These are phyloP conservation scores for Fusarium sp. DNA, from an alignment of 2,329 filamentous ascomycete genomes.

Conservation along the genomic window DNA sequence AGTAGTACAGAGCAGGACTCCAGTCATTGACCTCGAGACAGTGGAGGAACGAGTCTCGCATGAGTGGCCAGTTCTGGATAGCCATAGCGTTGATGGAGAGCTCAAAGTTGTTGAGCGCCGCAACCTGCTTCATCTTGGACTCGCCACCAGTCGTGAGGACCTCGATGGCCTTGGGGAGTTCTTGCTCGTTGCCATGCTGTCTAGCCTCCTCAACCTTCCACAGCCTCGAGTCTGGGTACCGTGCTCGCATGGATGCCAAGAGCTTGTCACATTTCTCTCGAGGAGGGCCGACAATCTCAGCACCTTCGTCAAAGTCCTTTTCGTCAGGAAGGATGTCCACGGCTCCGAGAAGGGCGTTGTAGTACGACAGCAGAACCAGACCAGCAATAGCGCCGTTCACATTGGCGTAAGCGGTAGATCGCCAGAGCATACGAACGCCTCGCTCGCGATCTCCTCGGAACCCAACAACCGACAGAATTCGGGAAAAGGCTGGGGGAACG, in stretches of 20 bases:
- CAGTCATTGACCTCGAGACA: conserved; percentile 88
- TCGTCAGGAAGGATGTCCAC: conserved; percentile 84
- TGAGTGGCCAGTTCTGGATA: conserved; percentile 79
- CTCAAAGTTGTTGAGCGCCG: conserved; percentile 88
- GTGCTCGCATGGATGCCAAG: conserved; percentile 77
- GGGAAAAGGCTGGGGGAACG: conserved; percentile 90
- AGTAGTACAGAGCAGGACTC: conserved; percentile 91
- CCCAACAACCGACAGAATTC: conserved; percentile 86
- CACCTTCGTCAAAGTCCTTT: conserved; percentile 65
- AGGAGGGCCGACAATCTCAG: conserved; percentile 78
- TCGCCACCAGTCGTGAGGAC: conserved; percentile 70
- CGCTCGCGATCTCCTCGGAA: conserved; percentile 89
- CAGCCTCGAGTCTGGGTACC: conserved; percentile 84
- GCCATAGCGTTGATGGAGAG: conserved; percentile 83
- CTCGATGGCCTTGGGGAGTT: conserved; percentile 75
- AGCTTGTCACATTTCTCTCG: conserved; percentile 73
- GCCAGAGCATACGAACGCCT: conserved; percentile 90
- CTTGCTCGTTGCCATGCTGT: conserved; percentile 74
- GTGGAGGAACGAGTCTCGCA: conserved; percentile 78
- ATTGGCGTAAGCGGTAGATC: conserved; percentile 85
- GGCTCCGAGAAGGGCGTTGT: conserved; percentile 86
- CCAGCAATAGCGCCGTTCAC: conserved; percentile 93
- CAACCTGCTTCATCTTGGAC: conserved; percentile 87
- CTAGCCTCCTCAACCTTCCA: conserved; percentile 92
- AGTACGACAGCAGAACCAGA: conserved; percentile 84